Base-by-base conservation (phyloP, 768 basidiomycete species). In the Lactarius trivialis region DNA sequence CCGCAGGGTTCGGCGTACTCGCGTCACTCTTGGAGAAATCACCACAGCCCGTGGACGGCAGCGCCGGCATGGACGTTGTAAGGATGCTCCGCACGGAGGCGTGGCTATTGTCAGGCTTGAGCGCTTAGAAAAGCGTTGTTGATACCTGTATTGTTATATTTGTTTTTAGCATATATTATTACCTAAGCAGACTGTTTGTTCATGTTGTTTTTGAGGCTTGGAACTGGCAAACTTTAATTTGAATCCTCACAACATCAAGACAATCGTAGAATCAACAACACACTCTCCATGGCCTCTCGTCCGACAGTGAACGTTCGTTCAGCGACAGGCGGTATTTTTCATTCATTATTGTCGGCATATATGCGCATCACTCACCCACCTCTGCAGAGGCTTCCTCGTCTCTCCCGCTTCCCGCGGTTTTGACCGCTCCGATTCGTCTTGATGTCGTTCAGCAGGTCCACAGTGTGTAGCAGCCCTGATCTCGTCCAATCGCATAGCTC, bases 371-470 rank as follows among this genome's bases (percentile, higher is more conserved):
- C 49, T 60, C 19, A 66, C 51, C 21, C 32, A 17, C 51, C 5
- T 17, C 33, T 33, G 39, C 68, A 91, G 91, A 93, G 83, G 80
- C 89, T 49, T 91, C 93, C 45, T 81, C 83, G 75, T 96, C 93
- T 52, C 85, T 95, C 57, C 90, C 92, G 60, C 89, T 95, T 70
- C 93, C 96, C 56, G 93, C 93, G 71, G 97, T 99, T 73, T 81
- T 99, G 73, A 95, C 93, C 71, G 97, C 96, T 41, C 96, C 97
- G 72, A 98, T 99, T 78, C 84, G 97, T 77, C 86, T 96, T 73
- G 97, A 99, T 83, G 94, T 99, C 68, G 96, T 99, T 70, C 84
- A 91, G 65, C 93, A 94, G 77, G 93, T 99, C 63, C 95, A 98
- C 91, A 99, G 97, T 98, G 76, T 79, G 92, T 85, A 73, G n/a